Evolutionary conservation across 208 protist species (phyloP), one percentile per base, ranked within the genome.

Genomic region (Leishmania aethiopica): DNA sequence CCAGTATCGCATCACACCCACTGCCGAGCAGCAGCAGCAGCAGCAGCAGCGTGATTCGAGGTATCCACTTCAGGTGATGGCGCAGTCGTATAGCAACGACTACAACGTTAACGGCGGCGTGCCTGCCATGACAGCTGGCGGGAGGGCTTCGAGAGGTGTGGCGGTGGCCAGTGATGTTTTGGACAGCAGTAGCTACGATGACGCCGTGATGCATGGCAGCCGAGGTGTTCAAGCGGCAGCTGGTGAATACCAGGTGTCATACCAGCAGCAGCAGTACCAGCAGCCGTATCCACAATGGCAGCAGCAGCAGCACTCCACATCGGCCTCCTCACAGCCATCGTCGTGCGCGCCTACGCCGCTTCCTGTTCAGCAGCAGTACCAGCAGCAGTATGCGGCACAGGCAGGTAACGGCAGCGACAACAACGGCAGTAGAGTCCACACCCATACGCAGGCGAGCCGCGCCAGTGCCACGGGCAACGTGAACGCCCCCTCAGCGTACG

Each of bases 291-390:
- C 35, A 17, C 35, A 73, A 32, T 49, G 42, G 69, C 69, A 62
- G 73, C 72, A 19, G n/a, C 72, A 76, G 28, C 73, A 77, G 73
- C 53, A 77, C 70, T 40, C 19, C 70, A 74, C 25, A 28, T 37
- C 70, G 5, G 28, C 45, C 70, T 47, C 70, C 70, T 51, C 70
- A 19, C 70, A 47, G 70, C 70, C 70, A 74, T 74, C 70, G 25
- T 35, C 70, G 35, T 55, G 47, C 45, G 22, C 45, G 70, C 11
- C 70, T 40, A 51, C 70, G 47, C 70, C 70, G 13, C 42, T 51
- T 53, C 45, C 70, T 69, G 62, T 69, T 69, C 62, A 69, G 5
- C 32, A 37, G 19, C 69, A 53, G 49, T 53, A 74, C 0, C 66
- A 71, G 62, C 45, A 35, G 25, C 53, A 60, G 51, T 77, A 80